Evolutionary conservation across 108 stramenopile genomes (phyloP).

Genomic region (Mayamaea pseudoterrestris): DNA sequence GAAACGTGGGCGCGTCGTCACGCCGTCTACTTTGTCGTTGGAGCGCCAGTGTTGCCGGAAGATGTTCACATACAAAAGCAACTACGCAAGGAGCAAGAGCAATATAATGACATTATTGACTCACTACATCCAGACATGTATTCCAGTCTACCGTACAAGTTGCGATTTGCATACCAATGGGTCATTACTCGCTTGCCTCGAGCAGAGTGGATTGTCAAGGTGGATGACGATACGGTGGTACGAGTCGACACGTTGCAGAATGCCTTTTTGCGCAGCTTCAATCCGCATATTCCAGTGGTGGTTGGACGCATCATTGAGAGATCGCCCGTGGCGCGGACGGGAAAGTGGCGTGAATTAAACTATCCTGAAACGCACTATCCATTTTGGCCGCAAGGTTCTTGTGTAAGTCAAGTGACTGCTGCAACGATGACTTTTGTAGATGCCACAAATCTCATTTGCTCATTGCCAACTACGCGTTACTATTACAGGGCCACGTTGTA

Average conservation of each 20-base stretch:
- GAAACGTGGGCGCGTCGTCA: slow-evolving; percentile 22
- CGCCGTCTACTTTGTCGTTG: slow-evolving; percentile 28
- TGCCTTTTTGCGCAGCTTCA: slow-evolving; percentile 14
- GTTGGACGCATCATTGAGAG: slow-evolving; percentile 25
- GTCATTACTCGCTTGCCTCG: slow-evolving; percentile 7
- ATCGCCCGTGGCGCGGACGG: slow-evolving; percentile 8
- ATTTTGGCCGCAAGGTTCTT: slow-evolving; percentile 22
- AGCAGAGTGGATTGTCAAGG: slow-evolving; percentile 34
- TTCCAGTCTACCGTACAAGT: slow-evolving; percentile 20
- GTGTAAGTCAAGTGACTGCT: no score
- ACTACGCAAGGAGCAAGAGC: slow-evolving; percentile 8
- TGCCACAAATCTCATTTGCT: no score
- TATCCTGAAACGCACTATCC: slow-evolving; percentile 17
- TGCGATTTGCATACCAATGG: slow-evolving; percentile 21
- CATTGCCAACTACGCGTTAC: no score
- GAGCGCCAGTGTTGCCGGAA: slow-evolving; percentile 6
- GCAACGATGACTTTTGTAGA: no score
- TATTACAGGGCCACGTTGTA: slow-evolving; percentile 33
- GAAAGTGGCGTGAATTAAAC: slow-evolving; percentile 22
- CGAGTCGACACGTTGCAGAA: slow-evolving; percentile 7
- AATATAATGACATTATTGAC: slow-evolving; percentile 21
- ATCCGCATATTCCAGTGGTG: slow-evolving; percentile 19
- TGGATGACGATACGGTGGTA: slow-evolving; percentile 32
- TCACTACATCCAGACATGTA: slow-evolving; percentile 22
- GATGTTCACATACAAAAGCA: neutral